Evolutionary conservation across 208 protist genomes (phyloP).

Genomic region (Leishmania tarentolae): DNA sequence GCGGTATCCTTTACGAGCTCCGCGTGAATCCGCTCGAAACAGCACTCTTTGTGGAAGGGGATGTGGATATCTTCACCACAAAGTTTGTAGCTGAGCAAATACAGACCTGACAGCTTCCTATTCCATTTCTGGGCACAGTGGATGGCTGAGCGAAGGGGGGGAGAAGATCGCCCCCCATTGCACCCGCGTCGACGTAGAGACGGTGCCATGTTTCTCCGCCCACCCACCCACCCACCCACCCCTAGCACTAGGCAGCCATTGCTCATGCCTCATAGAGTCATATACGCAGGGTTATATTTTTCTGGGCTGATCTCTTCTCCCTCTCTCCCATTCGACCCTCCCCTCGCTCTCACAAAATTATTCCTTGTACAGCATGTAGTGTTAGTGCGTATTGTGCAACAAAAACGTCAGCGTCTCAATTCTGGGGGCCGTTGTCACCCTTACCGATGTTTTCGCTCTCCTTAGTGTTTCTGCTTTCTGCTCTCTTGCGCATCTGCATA

Average conservation of each 20-base stretch:
- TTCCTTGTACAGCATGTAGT: neutral
- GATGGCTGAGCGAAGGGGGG: neutral
- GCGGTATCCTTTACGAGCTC: slow-evolving; percentile 41
- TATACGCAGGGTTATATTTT: neutral
- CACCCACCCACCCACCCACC: neutral
- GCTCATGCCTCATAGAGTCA: too few relatives aligned
- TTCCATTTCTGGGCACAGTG: neutral
- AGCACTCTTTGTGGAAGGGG: slow-evolving; percentile 58
- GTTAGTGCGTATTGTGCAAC: neutral
- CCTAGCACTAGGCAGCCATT: neutral
- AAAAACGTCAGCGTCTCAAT: too few relatives aligned
- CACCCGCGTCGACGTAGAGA: neutral
- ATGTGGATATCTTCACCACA: slow-evolving; percentile 64
- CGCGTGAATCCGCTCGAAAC: slow-evolving; percentile 62
- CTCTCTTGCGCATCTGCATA: neutral
- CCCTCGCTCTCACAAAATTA: neutral
- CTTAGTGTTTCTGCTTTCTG: neutral
- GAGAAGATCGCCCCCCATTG: neutral
- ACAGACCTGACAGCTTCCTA: slow-evolving; percentile 2
- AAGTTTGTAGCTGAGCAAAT: slow-evolving; percentile 58
- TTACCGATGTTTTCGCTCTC: neutral
- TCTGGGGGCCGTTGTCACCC: too few relatives aligned
- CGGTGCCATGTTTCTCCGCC: neutral
- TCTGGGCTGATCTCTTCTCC: neutral
- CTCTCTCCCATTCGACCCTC: neutral